Percentiles rank a stretch among this genome's conserved stretches.
Conservation (phyloP, 768 basidiomycete species). For the Russula sp. region DNA sequence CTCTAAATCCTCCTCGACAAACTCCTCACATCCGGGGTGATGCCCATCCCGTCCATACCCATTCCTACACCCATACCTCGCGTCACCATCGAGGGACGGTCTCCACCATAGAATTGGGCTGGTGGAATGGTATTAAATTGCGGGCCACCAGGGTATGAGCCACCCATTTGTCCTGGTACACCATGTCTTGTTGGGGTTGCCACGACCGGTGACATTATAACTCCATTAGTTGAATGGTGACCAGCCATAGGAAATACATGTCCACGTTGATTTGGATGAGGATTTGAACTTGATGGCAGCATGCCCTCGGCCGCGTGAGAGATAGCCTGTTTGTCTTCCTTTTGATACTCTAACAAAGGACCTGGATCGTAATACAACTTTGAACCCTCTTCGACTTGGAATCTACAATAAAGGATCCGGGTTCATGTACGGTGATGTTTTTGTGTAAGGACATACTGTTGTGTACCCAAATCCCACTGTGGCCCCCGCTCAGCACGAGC, state of each 20-base stretch:
- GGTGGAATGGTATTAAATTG: conserved; percentile 33
- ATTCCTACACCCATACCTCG: conserved; percentile 6
- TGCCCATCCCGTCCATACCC: conserved; percentile 22
- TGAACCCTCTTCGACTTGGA: conserved; percentile 67
- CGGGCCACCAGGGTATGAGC: conserved; percentile 18
- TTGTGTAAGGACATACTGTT: conserved; percentile 49
- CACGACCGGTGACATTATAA: conserved; percentile 17
- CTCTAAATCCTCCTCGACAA: conserved; percentile 13
- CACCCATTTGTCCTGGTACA: conserved; percentile 25
- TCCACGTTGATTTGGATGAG: conserved; percentile 9
- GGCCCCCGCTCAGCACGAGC: conserved; percentile 78
- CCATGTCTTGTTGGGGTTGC: conserved; percentile 26
- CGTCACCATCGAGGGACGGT: conserved; percentile 21
- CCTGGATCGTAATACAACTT: conserved; percentile 69
- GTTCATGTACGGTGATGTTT: background rate
- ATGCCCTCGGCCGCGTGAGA: background rate
- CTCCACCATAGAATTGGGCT: conserved; percentile 36
- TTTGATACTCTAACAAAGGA: conserved; percentile 25
- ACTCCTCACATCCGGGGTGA: conserved; percentile 22
- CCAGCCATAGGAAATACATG: conserved; percentile 9
- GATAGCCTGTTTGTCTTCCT: conserved; percentile 22
- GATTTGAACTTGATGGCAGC: conserved; percentile 21
- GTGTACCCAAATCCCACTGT: conserved; percentile 83
- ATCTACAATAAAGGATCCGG: conserved; percentile 36
- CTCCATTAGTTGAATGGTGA: conserved; percentile 21